Conservation (phyloP, 228 moss, liverwort and hornwort species). For the Sphagnum fallax region DNA sequence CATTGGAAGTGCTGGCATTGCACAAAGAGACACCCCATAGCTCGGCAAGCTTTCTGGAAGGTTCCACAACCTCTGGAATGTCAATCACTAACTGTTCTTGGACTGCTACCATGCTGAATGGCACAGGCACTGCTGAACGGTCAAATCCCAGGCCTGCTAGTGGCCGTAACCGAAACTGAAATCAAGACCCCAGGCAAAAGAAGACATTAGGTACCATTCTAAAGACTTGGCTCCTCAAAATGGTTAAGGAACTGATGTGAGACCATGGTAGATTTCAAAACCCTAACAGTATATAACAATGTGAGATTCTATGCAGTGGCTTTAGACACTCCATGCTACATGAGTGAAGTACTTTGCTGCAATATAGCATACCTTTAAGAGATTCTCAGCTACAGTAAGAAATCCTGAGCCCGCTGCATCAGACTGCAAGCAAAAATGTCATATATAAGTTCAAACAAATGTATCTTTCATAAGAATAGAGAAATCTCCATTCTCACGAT, state of each 20-base stretch:
- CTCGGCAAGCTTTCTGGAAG: slow-evolving; percentile 43
- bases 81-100: slow-evolving; percentile 64
- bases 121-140: slow-evolving; percentile 70
- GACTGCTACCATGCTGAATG: slow-evolving; percentile 43
- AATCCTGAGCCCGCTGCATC: slow-evolving; percentile 15
- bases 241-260: too few species aligned
- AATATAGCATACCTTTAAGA: slow-evolving; percentile 56
- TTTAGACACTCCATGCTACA: too few species aligned
- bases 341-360: background rate
- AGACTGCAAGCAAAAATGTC: slow-evolving; percentile 24
- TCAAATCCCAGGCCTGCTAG: slow-evolving; percentile 68
- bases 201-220: background rate
- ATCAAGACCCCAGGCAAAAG: slow-evolving; percentile 1
- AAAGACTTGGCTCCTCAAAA: background rate
- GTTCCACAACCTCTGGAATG: slow-evolving; percentile 63
- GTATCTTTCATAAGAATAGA: too few species aligned
- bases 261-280: too few species aligned
- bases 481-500: too few species aligned
- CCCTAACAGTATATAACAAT: too few species aligned
- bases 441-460: too few species aligned
- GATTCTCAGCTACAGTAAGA: slow-evolving; percentile 65
- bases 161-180: slow-evolving; percentile 90
- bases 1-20: background rate
- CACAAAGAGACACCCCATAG: slow-evolving; percentile 42
- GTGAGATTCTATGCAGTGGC: too few species aligned